Conservation (phyloP, 2,329 filamentous ascomycete genomes). For the Paraphaeosphaeria minitans region DNA sequence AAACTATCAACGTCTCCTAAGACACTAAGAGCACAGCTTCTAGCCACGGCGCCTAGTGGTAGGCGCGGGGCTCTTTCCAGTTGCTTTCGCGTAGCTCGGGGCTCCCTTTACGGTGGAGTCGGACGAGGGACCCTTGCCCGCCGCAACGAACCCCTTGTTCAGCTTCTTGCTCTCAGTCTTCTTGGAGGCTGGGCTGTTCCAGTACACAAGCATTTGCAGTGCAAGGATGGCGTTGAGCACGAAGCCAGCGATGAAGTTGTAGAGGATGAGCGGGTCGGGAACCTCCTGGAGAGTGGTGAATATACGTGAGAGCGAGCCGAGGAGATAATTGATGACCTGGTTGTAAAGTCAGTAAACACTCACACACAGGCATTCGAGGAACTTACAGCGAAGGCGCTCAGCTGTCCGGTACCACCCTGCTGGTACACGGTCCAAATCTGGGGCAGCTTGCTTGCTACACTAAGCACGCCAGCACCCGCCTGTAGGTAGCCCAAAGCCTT, state of each 20-base stretch:
- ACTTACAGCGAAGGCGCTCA: constrained; percentile 92
- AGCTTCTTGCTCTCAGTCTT: constrained; percentile 44
- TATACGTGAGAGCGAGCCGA: constrained; percentile 89
- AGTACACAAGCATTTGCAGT: constrained; percentile 93
- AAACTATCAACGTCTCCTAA: not conserved
- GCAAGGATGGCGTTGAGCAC: constrained; percentile 86
- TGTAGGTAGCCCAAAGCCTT: constrained; percentile 75
- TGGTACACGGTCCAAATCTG: constrained; percentile 88
- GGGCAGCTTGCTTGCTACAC: constrained; percentile 88
- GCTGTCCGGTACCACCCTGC: constrained; percentile 88
- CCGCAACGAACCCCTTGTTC: constrained; percentile 42
- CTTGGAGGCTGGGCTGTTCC: constrained; percentile 65
- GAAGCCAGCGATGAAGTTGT: constrained; percentile 91
- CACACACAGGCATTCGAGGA: constrained; percentile 4
- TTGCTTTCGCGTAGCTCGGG: constrained; percentile 42
- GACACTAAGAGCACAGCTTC: not conserved
- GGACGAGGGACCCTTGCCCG: constrained; percentile 36
- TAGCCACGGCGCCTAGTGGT: constrained; percentile 62
- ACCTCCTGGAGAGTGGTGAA: constrained; percentile 98
- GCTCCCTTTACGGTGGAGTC: constrained; percentile 44
- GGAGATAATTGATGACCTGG: constrained; percentile 97
- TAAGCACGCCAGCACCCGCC: constrained; percentile 79
- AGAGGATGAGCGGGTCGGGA: constrained; percentile 93
- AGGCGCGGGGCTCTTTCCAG: constrained; percentile 52
- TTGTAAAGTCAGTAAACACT: not conserved